Evolutionary conservation across 2,329 filamentous ascomycete genomes (phyloP).

Genomic region (Verticillium klebahnii): DNA sequence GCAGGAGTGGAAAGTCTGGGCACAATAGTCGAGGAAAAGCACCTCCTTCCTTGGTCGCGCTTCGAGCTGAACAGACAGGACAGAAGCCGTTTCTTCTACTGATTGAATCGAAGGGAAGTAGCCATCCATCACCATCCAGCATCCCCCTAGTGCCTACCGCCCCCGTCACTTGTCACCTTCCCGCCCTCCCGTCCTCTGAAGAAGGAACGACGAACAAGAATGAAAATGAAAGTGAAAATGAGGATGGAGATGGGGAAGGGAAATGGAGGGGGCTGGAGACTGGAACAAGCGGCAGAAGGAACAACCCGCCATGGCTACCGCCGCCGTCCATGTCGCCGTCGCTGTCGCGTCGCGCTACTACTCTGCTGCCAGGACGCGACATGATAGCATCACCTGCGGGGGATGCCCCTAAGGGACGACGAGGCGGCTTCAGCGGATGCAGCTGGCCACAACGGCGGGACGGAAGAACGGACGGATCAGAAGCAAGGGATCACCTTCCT

Average conservation of each 20-base stretch:
- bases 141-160: not conserved
- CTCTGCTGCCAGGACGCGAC: not conserved
- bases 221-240: no score
- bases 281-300: conserved; percentile 1
- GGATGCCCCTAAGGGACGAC: not conserved
- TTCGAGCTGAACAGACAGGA: no score
- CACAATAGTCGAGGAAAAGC: not conserved
- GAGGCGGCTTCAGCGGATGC: not conserved
- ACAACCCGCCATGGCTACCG: not conserved
- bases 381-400: not conserved
- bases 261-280: not conserved
- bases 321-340: no score
- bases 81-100: no score
- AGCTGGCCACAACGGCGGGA: not conserved
- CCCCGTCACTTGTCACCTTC: not conserved
- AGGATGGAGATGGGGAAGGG: no score
- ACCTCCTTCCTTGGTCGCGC: not conserved
- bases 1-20: not conserved
- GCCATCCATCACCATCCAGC: not conserved
- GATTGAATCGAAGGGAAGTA: no score
- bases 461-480: not conserved
- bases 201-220: not conserved
- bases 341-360: not conserved
- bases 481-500: not conserved
- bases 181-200: not conserved